Percentiles rank a stretch among this genome's conserved stretches.
Evolutionary conservation across 768 basidiomycete species (phyloP).

Genomic region (Jaapia argillacea): DNA sequence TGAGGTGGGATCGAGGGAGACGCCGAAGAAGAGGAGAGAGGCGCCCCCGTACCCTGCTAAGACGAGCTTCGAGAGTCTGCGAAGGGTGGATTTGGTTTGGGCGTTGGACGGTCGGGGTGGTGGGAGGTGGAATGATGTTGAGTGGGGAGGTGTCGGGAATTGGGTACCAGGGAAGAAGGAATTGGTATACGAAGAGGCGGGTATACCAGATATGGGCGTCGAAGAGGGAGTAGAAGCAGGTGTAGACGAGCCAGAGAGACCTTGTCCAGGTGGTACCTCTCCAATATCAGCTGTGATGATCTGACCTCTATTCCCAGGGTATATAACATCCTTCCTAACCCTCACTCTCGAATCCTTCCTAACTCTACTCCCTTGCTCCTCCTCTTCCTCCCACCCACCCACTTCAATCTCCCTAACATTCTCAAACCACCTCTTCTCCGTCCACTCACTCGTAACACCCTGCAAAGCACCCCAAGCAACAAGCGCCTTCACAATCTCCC

Average conservation of each 20-base stretch:
- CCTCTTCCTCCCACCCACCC: slow-evolving; percentile 48
- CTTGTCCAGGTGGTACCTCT: slow-evolving; percentile 27
- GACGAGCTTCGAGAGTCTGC: slow-evolving; percentile 74
- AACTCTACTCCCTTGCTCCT: slow-evolving; percentile 10
- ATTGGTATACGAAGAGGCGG: no score
- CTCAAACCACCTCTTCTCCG: slow-evolving; percentile 61
- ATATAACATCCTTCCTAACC: slow-evolving; percentile 64
- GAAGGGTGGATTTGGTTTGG: slow-evolving; percentile 60
- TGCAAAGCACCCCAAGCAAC: slow-evolving; percentile 77
- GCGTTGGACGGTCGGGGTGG: slow-evolving; percentile 22
- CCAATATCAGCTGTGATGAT: slow-evolving; percentile 78
- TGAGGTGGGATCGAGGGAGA: slow-evolving; percentile 23
- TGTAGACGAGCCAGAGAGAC: slow-evolving; percentile 18
- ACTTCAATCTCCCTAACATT: slow-evolving; percentile 57
- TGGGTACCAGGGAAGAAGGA: no score
- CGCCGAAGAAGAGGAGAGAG: slow-evolving; percentile 72
- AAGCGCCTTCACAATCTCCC: slow-evolving; percentile 58
- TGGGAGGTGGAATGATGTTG: slow-evolving; percentile 2
- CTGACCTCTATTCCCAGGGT: slow-evolving; percentile 58
- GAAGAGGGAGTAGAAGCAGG: slow-evolving; percentile 8
- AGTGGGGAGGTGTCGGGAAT: no score
- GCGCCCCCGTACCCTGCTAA: slow-evolving; percentile 82
- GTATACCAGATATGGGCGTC: no score
- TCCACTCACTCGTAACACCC: slow-evolving; percentile 73
- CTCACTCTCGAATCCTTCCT: slow-evolving; percentile 42